phyloP scores from a whole-genome alignment of 306 rosid genomes.

The Glycine latifolia region DNA sequence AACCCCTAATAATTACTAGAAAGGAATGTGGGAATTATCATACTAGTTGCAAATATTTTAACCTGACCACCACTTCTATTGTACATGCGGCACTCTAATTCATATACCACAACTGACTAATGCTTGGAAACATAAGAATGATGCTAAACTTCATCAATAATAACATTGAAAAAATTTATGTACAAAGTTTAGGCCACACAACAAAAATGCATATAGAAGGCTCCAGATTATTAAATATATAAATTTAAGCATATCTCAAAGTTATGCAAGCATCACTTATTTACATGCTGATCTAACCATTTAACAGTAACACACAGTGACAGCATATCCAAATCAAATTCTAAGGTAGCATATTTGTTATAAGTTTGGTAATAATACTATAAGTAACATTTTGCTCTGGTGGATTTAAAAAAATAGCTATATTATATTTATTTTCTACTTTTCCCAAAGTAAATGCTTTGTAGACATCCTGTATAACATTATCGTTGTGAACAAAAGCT shows the following conservation, averaged over 20 bases:
- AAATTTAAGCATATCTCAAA: background rate
- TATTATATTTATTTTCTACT: background rate
- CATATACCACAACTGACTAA: conserved; percentile 1
- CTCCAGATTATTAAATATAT: background rate
- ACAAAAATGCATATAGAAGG: background rate
- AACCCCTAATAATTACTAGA: background rate
- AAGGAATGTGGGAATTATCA: background rate
- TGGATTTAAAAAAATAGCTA: background rate
- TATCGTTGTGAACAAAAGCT: conserved; percentile 12
- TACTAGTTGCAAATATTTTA: background rate
- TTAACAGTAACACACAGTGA: background rate
- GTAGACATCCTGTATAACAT: background rate
- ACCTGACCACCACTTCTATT: background rate
- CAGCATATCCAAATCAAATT: conserved; percentile 4
- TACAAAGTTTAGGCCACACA: background rate
- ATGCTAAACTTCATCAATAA: background rate
- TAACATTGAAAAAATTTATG: conserved; percentile 1
- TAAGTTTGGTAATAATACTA: background rate
- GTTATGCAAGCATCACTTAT: background rate
- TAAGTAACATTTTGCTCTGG: background rate
- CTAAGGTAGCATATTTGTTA: background rate
- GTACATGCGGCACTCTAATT: background rate
- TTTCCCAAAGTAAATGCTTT: background rate
- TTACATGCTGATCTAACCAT: conserved; percentile 7
- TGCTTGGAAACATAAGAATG: conserved; percentile 1